Evolutionary conservation across 1,139 yeast species (phyloP).

Genomic region (Kodamaea fungicola): DNA sequence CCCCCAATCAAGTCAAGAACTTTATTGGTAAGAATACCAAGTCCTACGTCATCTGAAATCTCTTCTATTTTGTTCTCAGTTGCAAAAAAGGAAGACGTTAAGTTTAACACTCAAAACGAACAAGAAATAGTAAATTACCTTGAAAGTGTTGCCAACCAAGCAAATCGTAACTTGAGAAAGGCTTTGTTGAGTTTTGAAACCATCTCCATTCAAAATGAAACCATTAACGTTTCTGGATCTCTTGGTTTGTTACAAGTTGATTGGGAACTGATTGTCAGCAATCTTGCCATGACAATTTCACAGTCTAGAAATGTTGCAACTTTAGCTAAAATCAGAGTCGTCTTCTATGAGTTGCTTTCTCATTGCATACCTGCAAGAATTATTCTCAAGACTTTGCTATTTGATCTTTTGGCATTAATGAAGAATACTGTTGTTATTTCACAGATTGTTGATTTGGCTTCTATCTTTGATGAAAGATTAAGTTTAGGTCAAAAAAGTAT

Average conservation of each 20-base stretch:
- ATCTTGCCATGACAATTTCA: constrained; percentile 58
- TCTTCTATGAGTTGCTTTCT: constrained; percentile 78
- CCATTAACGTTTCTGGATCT: constrained; percentile 43
- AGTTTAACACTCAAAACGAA: constrained; percentile 35
- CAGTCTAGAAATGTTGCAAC: constrained; percentile 67
- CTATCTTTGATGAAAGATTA: constrained; percentile 82
- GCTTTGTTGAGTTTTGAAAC: constrained; percentile 83
- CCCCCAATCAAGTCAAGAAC: constrained; percentile 95
- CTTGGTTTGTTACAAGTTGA: constrained; percentile 53
- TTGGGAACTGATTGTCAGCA: constrained; percentile 78
- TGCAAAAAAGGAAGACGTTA: constrained; percentile 53
- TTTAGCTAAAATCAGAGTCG: constrained; percentile 68
- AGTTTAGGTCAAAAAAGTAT: constrained; percentile 85
- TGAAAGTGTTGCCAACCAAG: constrained; percentile 48
- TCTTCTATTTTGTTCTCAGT: constrained; percentile 51
- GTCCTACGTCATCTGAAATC: constrained; percentile 67
- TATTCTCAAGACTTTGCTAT: constrained; percentile 65
- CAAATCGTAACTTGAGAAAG: constrained; percentile 73
- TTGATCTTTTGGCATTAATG: constrained; percentile 47
- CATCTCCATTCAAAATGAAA: constrained; percentile 69
- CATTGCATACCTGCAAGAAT: constrained; percentile 90
- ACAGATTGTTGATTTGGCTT: constrained; percentile 62
- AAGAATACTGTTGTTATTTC: constrained; percentile 33
- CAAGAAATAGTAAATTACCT: constrained; percentile 40
- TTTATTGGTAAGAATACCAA: constrained; percentile 76